Conservation (phyloP, 768 basidiomycete genomes). For the Tulasnella sp. region DNA sequence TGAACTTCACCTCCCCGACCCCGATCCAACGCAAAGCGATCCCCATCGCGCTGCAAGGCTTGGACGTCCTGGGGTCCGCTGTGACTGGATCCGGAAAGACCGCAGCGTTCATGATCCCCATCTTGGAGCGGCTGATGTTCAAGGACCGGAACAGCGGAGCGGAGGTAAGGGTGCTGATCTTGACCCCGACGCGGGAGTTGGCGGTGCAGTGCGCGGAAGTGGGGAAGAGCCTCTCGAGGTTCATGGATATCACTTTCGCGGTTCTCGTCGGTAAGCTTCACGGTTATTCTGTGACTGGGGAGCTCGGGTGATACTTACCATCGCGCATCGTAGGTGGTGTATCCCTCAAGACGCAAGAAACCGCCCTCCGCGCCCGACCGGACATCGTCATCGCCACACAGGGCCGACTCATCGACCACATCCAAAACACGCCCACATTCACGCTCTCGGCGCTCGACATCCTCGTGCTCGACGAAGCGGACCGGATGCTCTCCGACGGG, state of each 20-base stretch:
- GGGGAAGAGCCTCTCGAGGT: constrained; percentile 67
- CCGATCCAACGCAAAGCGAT: constrained; percentile 94
- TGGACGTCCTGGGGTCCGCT: constrained; percentile 91
- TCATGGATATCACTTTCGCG: constrained; percentile 84
- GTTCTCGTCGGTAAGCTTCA: constrained; percentile 69
- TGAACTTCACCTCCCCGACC: constrained; percentile 76
- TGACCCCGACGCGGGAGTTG: constrained; percentile 91
- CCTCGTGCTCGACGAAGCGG: constrained; percentile 92
- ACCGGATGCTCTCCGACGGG: constrained; percentile 91
- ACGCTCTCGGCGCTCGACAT: constrained; percentile 86
- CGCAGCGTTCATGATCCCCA: constrained; percentile 91
- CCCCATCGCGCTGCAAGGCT: constrained; percentile 85
- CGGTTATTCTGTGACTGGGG: constrained; percentile 3
- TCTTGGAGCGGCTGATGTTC: constrained; percentile 84
- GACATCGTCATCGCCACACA: constrained; percentile 96
- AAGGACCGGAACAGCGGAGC: constrained; percentile 82
- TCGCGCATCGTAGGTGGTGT: constrained; percentile 57
- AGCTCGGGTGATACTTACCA: not conserved
- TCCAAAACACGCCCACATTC: constrained; percentile 90
- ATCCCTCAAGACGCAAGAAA: constrained; percentile 87
- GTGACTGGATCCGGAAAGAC: constrained; percentile 99
- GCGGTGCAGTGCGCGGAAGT: constrained; percentile 95
- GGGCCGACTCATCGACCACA: constrained; percentile 94
- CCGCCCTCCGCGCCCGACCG: constrained; percentile 69
- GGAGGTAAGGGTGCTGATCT: constrained; percentile 78